Conservation (phyloP, 345 rosid species). For the Eucalyptus rudis region DNA sequence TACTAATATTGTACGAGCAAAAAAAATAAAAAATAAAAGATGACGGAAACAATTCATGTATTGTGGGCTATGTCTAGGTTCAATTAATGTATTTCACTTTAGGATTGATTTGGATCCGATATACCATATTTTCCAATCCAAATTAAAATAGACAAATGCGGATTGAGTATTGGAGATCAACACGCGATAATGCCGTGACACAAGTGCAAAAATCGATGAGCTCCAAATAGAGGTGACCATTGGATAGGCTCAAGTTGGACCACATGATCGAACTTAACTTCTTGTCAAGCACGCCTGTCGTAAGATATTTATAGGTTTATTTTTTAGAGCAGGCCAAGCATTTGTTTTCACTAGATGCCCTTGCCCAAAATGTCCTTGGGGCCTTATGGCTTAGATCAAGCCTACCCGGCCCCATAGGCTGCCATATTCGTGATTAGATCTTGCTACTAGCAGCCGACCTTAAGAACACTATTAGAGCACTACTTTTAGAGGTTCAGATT, state of each 20-base stretch:
- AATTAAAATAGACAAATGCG: neutral
- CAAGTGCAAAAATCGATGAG: neutral
- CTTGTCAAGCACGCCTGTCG: rapidly evolving
- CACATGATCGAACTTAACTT: neutral
- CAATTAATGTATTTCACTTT: neutral
- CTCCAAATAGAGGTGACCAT: neutral
- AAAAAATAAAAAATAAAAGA: neutral
- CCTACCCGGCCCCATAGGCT: neutral
- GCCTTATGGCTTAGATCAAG: neutral
- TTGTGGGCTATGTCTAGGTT: neutral
- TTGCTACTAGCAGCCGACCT: neutral
- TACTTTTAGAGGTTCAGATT: neutral
- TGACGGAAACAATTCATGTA: neutral
- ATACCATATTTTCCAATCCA: neutral
- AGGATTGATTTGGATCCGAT: neutral
- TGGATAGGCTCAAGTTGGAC: neutral
- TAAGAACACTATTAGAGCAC: neutral
- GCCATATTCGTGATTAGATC: neutral
- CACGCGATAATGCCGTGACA: neutral
- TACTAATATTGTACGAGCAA: rapidly evolving
- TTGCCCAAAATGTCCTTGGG: neutral
- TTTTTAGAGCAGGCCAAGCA: too few relatives aligned
- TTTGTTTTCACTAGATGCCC: neutral
- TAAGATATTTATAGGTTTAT: neutral
- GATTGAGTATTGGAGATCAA: neutral